Evolutionary conservation across 2,329 filamentous ascomycete species (phyloP).

Genomic region (Bertia moriformis): DNA sequence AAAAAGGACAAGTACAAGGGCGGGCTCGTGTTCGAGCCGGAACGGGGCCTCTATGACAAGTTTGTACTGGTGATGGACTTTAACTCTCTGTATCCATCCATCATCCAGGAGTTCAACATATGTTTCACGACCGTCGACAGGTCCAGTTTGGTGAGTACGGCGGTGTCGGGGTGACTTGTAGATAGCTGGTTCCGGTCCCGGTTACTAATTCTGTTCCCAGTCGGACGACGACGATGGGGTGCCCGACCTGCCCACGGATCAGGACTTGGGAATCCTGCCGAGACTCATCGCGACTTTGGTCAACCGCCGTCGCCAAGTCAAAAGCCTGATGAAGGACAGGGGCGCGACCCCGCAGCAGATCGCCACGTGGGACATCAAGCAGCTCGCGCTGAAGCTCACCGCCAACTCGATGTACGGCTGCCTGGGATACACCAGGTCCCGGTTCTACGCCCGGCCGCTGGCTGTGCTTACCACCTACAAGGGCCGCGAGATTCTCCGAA

Average conservation of each 20-base stretch:
- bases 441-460: conserved; percentile 89
- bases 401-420: conserved; percentile 99
- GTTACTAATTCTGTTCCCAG: conserved; percentile 21
- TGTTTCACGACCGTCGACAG: conserved; percentile 96
- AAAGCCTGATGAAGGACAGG: conserved; percentile 92
- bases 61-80: conserved; percentile 99
- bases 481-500: conserved; percentile 88
- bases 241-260: conserved; percentile 67
- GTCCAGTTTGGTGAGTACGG: conserved; percentile 43
- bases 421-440: conserved; percentile 88
- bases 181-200: neutral
- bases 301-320: conserved; percentile 75
- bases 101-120: conserved; percentile 98
- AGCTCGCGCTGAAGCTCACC: conserved; percentile 87
- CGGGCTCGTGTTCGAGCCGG: conserved; percentile 92
- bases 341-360: conserved; percentile 72
- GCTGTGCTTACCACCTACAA: conserved; percentile 95
- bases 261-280: conserved; percentile 74
- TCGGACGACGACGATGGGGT: conserved; percentile 74
- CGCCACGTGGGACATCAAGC: conserved; percentile 95
- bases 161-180: neutral
- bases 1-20: conserved; percentile 99
- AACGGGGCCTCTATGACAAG: conserved; percentile 95
- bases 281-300: conserved; percentile 86
- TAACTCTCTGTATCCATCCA: conserved; percentile 95